These are phyloP conservation scores for Digitaria exilis DNA, from an alignment of 202 grass and related monocot species.

Conservation along the genomic window DNA sequence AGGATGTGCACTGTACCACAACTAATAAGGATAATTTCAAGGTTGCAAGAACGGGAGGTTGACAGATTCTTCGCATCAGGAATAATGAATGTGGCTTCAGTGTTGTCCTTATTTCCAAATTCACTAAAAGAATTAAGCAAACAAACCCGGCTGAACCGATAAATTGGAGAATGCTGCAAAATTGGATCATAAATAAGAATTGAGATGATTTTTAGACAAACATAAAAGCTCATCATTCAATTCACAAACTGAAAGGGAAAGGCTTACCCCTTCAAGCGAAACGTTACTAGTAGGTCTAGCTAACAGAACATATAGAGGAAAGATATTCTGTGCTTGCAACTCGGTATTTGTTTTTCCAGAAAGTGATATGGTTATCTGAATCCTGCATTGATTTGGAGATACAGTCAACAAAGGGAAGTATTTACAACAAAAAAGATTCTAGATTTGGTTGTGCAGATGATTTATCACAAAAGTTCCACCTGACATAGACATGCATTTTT, in stretches of 20 bases:
- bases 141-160: slow-evolving; percentile 65
- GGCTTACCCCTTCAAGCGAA: slow-evolving; percentile 71
- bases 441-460: not conserved
- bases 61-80: slow-evolving; percentile 81
- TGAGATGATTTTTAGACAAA: slow-evolving; percentile 34
- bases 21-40: slow-evolving; percentile 83
- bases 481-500: not conserved
- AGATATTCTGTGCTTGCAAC: slow-evolving; percentile 50
- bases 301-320: slow-evolving; percentile 89
- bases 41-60: slow-evolving; percentile 56
- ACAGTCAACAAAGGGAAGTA: slow-evolving; percentile 13
- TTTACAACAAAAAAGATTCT: slow-evolving; percentile 21
- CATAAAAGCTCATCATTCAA: slow-evolving; percentile 22
- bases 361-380: slow-evolving; percentile 83
- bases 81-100: slow-evolving; percentile 86
- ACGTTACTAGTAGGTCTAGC: slow-evolving; percentile 69
- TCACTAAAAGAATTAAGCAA: slow-evolving; percentile 69
- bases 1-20: slow-evolving; percentile 52
- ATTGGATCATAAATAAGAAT: slow-evolving; percentile 37
- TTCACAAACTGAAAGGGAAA: slow-evolving; percentile 35
- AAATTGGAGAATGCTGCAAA: slow-evolving; percentile 71
- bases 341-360: slow-evolving; percentile 60
- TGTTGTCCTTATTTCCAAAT: slow-evolving; percentile 70
- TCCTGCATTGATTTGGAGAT: slow-evolving; percentile 60
- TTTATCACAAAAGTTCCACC: slow-evolving; percentile 23